Evolutionary conservation across 2,329 filamentous ascomycete genomes (phyloP).

Genomic region (Sporothrix euskadiensis): DNA sequence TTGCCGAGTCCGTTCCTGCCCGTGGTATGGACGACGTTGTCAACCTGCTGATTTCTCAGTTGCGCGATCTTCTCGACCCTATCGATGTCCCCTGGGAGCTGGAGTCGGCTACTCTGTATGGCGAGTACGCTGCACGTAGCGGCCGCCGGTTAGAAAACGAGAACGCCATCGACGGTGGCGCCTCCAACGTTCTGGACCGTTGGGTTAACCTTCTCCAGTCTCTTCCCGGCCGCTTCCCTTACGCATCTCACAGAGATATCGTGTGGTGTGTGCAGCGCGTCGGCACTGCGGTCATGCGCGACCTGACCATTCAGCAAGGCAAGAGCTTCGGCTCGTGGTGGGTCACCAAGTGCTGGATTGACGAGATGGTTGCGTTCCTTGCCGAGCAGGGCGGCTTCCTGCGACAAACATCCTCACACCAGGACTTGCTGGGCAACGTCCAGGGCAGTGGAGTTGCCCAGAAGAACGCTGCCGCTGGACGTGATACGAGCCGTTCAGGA

Average conservation of each 20-base stretch:
- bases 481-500: constrained; percentile 42
- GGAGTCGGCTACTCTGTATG: constrained; percentile 62
- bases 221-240: constrained; percentile 70
- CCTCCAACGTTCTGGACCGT: constrained; percentile 71
- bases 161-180: constrained; percentile 43
- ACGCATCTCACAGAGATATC: constrained; percentile 70
- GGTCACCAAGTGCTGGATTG: constrained; percentile 93
- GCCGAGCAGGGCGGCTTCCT: constrained; percentile 90
- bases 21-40: constrained; percentile 67
- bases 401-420: constrained; percentile 51
- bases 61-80: constrained; percentile 70
- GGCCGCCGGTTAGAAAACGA: constrained; percentile 46
- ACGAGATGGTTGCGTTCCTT: constrained; percentile 90
- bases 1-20: constrained; percentile 63
- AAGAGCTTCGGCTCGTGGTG: constrained; percentile 89
- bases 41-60: constrained; percentile 62
- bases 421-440: constrained; percentile 21
- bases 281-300: constrained; percentile 74
- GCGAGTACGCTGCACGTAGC: constrained; percentile 54
- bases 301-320: constrained; percentile 75
- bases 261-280: constrained; percentile 75
- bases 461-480: constrained; percentile 32
- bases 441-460: constrained; percentile 33
- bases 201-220: constrained; percentile 73
- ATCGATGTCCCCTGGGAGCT: constrained; percentile 65